A percentile compares a stretch with the other conserved stretches of the same genome.
phyloP scores from a whole-genome alignment of 208 protist species.

The Acanthamoeba sp. region DNA sequence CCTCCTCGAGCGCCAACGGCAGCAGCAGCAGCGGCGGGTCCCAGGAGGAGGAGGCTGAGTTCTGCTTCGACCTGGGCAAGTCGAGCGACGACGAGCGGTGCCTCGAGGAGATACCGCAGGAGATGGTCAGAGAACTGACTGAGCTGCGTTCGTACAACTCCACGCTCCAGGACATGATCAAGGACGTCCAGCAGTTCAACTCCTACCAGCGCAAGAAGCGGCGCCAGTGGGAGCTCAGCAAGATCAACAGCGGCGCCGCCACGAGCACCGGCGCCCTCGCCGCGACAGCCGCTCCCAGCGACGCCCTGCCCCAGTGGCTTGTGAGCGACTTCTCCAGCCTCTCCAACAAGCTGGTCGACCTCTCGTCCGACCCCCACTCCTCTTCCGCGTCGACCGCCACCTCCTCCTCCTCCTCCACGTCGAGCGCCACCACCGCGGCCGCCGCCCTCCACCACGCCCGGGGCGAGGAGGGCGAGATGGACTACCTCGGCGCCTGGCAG shows the following conservation, averaged over 20 bases:
- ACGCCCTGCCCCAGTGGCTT: slow-evolving; percentile 42
- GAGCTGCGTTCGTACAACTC: slow-evolving; percentile 28
- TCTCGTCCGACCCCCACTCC: background rate
- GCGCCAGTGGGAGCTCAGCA: slow-evolving; percentile 32
- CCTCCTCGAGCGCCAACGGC: no score
- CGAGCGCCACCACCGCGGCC: background rate
- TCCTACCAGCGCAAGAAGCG: slow-evolving; percentile 42
- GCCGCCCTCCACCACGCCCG: background rate
- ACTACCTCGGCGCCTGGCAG: slow-evolving; percentile 38
- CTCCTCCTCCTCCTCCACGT: background rate
- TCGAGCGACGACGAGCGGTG: slow-evolving; percentile 45
- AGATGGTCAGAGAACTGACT: slow-evolving; percentile 46
- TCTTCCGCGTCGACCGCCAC: background rate
- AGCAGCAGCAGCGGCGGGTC: background rate
- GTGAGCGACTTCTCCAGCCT: slow-evolving; percentile 51
- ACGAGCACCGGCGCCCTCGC: background rate
- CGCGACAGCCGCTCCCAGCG: background rate
- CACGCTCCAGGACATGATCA: slow-evolving; percentile 49
- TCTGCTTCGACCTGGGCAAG: slow-evolving; percentile 47
- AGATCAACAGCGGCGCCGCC: slow-evolving; percentile 4
- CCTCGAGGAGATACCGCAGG: slow-evolving; percentile 33
- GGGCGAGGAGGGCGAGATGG: slow-evolving; percentile 7
- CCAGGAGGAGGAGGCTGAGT: background rate
- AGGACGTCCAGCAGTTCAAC: slow-evolving; percentile 50
- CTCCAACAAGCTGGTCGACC: slow-evolving; percentile 47